Evolutionary conservation across 352 stramenopile genomes (phyloP), one percentile per base, ranked within the genome.

Genomic region (Pythium rishiriense): DNA sequence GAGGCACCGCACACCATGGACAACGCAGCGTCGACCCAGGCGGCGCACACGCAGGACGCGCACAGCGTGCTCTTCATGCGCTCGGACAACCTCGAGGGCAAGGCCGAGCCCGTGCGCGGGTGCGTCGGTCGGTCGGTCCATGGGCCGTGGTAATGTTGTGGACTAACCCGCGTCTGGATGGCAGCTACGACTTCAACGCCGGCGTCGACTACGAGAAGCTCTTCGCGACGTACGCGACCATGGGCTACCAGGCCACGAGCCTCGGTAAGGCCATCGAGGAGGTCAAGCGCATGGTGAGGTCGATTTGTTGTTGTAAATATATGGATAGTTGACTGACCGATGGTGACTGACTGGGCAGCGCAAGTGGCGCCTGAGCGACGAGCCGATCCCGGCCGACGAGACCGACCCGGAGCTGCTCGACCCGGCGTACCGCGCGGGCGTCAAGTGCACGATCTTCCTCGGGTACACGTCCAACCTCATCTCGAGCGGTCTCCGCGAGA

Each of bases 391-490:
- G 2, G 85, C 94, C 43, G 93, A 98, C 28, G 91, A 98, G 35
- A 87, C 98, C 46, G 96, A 99, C 62, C 85, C 98, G 46, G 73
- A 90, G 47, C 76, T 97, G 46, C 81, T 83, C 43, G 85, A 96
- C 55, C 74, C 80, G 4, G 74, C 70, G 54, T 92, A 86, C 65
- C 91, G 92, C 45, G 85, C 84, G 24, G 83, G 72, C 4, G 77
- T 95, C 48, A 98, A 98, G 72, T 97, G 84, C 76, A 98, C 93
- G n/a, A 99, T 99, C 63, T 99, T 99, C 77, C 81, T 99, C 25
- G 91, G 87, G 6, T 99, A 99, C 83, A 99, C 98, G 42, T 99
- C 91, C 37, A 99, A 99, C 85, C 90, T 99, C 74, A 99, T 99
- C 64, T 99, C 96, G 5, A 99, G 86, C 61, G 98, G 98, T 8